Base-by-base conservation (phyloP, 2,329 filamentous ascomycete genomes). In the Fusarium subtropicale region DNA sequence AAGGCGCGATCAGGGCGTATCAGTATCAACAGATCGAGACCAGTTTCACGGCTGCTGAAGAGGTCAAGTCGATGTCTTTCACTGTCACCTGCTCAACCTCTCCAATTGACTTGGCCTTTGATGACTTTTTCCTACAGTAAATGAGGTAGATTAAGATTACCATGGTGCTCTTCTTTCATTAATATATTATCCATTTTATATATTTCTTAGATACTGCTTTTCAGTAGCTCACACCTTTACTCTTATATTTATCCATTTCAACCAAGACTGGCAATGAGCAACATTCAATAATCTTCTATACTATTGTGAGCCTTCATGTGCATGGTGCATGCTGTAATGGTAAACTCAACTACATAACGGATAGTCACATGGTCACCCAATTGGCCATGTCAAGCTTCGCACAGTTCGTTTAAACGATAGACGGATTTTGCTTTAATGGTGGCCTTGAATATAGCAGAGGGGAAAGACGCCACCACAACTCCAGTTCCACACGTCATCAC, bases 41-140 rank as follows among this genome's bases (percentile, higher is more conserved):
- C 20, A 44, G 1, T 12, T 33, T 61, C 9, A 53, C 31, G 0
- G 22, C 46, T 1, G 28, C 15, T 34, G 56, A 30, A 18, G 8
- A 11, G 2, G 46, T 36, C 15, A 20, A 26, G 1, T 60, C 31
- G 1, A 46, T 62, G 56, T 24, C 56, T 9, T 4, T 62, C 3
- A 20, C 56, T 38, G 39, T 61, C 13, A 26, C 34, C 2, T 62
- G 59, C 13, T 13, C 18, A 2, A 22, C 11, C 5, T 28, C 8
- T 0, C n/a, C 12, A 15, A 31, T 56, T 15, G 39, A 54, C 22
- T 62, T 62, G 8, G n/a, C 5, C 0, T 45, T 62, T 1, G 59
- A 62, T 5, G 59, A 61, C 33, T 54, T 62, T 20, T 3, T 5
- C 0, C 56, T 60, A 0, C 30, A 58, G 15, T 47, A 50, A n/a